These are phyloP conservation scores for Triglochin maritima DNA, from an alignment of 106 monocot genomes.

Conservation along the genomic window DNA sequence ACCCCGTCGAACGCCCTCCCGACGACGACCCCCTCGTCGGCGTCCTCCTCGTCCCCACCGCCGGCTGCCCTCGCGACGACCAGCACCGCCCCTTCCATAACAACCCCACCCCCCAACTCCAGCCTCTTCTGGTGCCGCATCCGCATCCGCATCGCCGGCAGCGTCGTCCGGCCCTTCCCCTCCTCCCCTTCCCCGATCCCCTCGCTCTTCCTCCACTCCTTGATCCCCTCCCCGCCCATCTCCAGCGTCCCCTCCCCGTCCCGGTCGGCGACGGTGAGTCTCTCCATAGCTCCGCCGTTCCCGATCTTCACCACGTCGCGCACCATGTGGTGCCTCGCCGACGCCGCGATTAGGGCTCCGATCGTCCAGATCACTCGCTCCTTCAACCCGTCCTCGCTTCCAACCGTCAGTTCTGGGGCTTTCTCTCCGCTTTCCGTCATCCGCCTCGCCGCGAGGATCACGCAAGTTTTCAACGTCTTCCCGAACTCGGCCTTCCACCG, in stretches of 20 bases:
- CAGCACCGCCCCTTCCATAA: slow-evolving; percentile 9
- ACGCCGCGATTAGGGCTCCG: slow-evolving; percentile 12
- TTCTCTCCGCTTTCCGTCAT: not conserved
- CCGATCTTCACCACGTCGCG: not conserved
- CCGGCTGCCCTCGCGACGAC: slow-evolving; percentile 11
- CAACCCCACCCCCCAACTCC: slow-evolving; percentile 11
- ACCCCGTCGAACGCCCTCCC: slow-evolving; percentile 2
- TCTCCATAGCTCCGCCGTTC: slow-evolving; percentile 6
- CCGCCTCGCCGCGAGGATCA: slow-evolving; percentile 9
- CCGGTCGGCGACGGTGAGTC: slow-evolving; percentile 6
- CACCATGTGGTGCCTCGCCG: slow-evolving; percentile 17
- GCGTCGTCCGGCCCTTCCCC: slow-evolving; percentile 6
- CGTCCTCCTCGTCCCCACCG: not conserved
- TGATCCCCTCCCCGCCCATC: slow-evolving; percentile 5
- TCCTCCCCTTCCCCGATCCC: not conserved
- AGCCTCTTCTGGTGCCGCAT: slow-evolving; percentile 8
- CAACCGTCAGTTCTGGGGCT: no score
- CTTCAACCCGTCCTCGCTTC: slow-evolving; percentile 9
- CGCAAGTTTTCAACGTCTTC: slow-evolving; percentile 7
- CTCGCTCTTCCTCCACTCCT: slow-evolving; percentile 4
- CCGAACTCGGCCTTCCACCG: slow-evolving; percentile 16
- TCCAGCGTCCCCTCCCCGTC: slow-evolving; percentile 7
- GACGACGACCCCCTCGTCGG: not conserved
- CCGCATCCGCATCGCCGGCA: slow-evolving; percentile 18
- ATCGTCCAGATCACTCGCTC: slow-evolving; percentile 22